Base-by-base conservation (phyloP, 345 rosid genomes). In the Brassica nigra region DNA sequence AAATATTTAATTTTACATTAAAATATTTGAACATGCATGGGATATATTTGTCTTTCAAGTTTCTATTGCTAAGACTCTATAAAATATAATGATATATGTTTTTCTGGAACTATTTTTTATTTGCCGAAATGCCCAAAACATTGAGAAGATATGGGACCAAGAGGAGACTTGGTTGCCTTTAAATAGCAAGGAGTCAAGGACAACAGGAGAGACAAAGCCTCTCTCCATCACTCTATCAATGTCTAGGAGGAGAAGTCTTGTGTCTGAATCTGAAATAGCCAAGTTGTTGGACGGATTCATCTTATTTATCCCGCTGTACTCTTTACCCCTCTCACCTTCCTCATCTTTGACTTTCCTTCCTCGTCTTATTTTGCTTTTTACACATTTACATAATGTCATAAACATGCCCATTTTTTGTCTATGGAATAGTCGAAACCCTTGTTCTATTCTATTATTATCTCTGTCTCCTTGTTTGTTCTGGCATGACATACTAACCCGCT, bases 261-360 rank as follows among this genome's bases (percentile, higher is more conserved):
- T 61, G 78, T 80, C 70, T 74, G 71, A 68, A 68, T 61, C 75
- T 36, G 49, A 39, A 63, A 28, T 69, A 75, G 62, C 79, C 79
- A 74, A 80, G 78, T 79, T 79, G 82, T 72, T 72, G 4, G 47
- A 20, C 67, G 78, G 33, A 78, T 72, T 78, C 71, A n/a, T 11
- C 71, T 63, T 62, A 70, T 36, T 44, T 52, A 71, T 54, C 47
- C 54, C 37, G 58, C 77, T 34, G 54, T 28, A 57, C 57, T 64
- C 62, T 68, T 68, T 52, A 3, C 66, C 66, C 83, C 49, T 67
- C 33, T 36, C 39, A 12, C 58, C 59, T 36, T 74, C 75, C 69
- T 68, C 78, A 73, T 74, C 71, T 74, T 71, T 74, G 79, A 80
- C 83, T 74, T 68, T 74, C 69, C 75, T 80, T 80, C 75, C 76